A percentile compares a stretch with the other conserved stretches of the same genome.
Evolutionary conservation across 176 grass and related monocot genomes (phyloP).

Genomic region (Thalia dealbata): DNA sequence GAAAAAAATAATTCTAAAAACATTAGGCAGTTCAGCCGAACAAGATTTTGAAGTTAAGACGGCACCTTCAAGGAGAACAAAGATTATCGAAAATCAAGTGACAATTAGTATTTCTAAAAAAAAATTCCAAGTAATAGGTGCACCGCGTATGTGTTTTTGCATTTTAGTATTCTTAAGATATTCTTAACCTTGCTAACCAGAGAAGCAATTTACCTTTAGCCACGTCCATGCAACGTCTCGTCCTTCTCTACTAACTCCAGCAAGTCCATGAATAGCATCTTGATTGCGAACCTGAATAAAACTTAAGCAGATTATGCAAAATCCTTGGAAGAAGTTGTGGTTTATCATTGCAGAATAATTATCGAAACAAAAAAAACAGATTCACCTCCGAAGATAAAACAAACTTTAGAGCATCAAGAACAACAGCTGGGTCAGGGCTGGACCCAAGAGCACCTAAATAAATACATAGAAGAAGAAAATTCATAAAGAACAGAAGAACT

Average conservation of each 20-base stretch:
- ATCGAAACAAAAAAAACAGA: not conserved
- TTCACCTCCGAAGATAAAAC: conserved; percentile 64
- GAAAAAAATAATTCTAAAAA: no score
- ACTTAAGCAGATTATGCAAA: not conserved
- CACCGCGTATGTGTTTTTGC: no score
- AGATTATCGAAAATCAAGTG: no score
- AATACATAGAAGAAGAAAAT: conserved; percentile 12
- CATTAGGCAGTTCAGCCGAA: no score
- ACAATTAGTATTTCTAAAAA: no score
- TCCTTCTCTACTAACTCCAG: conserved; percentile 43
- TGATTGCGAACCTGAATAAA: conserved; percentile 71
- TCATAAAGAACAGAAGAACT: not conserved
- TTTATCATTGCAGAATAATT: not conserved
- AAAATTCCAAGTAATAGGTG: no score
- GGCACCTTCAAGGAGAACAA: no score
- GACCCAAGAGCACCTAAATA: conserved; percentile 67
- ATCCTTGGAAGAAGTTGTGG: not conserved
- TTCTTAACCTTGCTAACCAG: not conserved
- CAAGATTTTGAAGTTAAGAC: no score
- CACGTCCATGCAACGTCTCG: conserved; percentile 79
- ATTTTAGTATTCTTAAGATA: not conserved
- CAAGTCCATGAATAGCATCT: conserved; percentile 57
- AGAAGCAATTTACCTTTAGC: conserved; percentile 60
- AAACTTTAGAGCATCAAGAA: conserved; percentile 61
- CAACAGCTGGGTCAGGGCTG: conserved; percentile 55